Evolutionary conservation across 169 alveolate species (phyloP), one percentile per base, ranked within the genome.

Genomic region (Eimeria sp.): DNA sequence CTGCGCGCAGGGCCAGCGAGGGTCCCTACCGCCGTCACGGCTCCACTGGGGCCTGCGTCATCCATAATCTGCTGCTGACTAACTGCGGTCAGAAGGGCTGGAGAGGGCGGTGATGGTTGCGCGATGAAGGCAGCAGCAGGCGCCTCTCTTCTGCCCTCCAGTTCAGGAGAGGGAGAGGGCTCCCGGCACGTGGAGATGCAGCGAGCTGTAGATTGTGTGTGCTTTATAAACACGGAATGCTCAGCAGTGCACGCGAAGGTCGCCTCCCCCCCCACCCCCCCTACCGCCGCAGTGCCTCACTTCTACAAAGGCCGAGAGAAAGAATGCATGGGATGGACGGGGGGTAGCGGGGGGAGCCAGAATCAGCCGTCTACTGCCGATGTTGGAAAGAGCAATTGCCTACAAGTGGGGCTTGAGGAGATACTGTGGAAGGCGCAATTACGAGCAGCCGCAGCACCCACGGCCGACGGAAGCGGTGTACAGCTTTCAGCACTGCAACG

Each of bases 381-480:
- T 11, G 89, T 47, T 51, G 45, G 14, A 4, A 47, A 47, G 49
- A 22, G 47, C 30, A 49, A 45, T 47, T 78, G 61, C 47, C 89
- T 49, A n/a, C 45, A 51, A 78, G 65, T 45, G 89, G 89, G 89
- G 67, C 40, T 49, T 4, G 25, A 9, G 89, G 45, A 14, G 63
- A 78, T 78, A 14, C 45, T 47, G 30, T 78, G 89, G 89, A 78
- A 78, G 89, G 58, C 89, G 61, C 30, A 5, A 47, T 67, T n/a
- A n/a, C 47, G 49, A 78, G 63, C 61, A 78, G 89, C 89, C 84
- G 22, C 89, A 65, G 6, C 75, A 40, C 27, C 57, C 57, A 78
- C 89, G 30, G 89, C 89, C 67, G 89, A 78, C 89, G 89, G 89
- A 25, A 20, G 89, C 89, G 30, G 67, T 40, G 70, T 51, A 78